Evolutionary conservation across 371 early-diverging fungal genomes (phyloP), one percentile per base, ranked within the genome.

Genomic region (Chytridium lagenaria): DNA sequence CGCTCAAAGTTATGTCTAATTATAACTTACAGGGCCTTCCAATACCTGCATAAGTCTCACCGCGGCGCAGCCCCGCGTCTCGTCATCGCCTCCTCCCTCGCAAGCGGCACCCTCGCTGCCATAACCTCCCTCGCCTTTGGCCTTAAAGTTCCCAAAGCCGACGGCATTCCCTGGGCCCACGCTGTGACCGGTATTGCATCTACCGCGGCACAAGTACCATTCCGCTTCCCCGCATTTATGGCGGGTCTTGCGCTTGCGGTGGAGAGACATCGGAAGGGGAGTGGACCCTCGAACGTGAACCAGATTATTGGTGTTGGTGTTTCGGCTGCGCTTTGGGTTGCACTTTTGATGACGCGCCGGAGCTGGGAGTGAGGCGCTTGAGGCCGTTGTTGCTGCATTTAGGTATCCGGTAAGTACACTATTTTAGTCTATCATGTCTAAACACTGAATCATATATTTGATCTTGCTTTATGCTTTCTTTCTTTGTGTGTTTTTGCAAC

Each of bases 211-310:
- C 38, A 70, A 23, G 59, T 74, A 15, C 74, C 74, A 1, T 30
- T 74, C 31, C 69, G 74, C 33, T 74, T 74, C 70, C 74, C 74
- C 2, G 59, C 74, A 31, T 74, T 74, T 69, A 51, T 74, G 59
- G 69, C 74, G 5, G 74, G 74, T 37, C 70, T 74, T 23, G 74
- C 74, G 12, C 57, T 74, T 22, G 69, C 74, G n/a, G 74, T 50
- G 37, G 74, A 74, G 39, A 22, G 74, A n/a, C 59, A 68, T 19
- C 69, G 70, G 5, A 12, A 12, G 28, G 65, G 30, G 15, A 59
- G 33, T 0, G 73, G 73, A 16, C 74, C 74, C n/a, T 69, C 69
- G 3, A 15, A 5, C 2, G 5, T 19, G 5, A 74, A 74, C 39
- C 69, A 69, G 59, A 36, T 36, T 23, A n/a, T 74, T 23, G 74